Base-by-base conservation (phyloP, 2,329 filamentous ascomycete genomes). In the Arthroderma sp. region DNA sequence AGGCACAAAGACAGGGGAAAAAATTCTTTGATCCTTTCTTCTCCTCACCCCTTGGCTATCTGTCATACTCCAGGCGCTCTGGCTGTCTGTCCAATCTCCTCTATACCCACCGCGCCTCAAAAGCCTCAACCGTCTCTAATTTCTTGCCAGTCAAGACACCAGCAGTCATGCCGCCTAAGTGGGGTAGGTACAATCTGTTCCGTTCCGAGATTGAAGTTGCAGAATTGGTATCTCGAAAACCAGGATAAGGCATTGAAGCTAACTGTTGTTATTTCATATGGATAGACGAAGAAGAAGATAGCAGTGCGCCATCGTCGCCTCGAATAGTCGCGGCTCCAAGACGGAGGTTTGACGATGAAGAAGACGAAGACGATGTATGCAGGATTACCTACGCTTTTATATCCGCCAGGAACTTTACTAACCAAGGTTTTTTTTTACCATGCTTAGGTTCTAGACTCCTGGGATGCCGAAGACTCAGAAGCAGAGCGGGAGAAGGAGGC, bases 381-480 rank as follows among this genome's bases (percentile, higher is more conserved):
- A 49, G 47, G 46, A 43, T 39, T 37, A 42, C 44, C 3, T 22
- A 22, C 15, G 15, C 15, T 22, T 22, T 15, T 33, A 34, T 5
- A n/a, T 31, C 9, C 32, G 3, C 32, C 32, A 9, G 11, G 8
- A 34, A 34, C 32, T 9, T 11, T 11, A 11, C 32, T 34, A 34
- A 34, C 32, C 8, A 11, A 34, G 8, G 11, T 34, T 9, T 11
- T 34, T 9, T 34, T 9, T 29, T 38, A 43, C 31, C 4, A 9
- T 22, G 31, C 38, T 47, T 52, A 94, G 82, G 86, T 96, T 46
- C 77, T 95, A 59, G 91, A 98, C 49, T 89, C 86, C 31, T 98
- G 91, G 91, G 88, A 96, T 59, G 89, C 86, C 47, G 91, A 96
- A 60, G 91, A 98, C 69, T 94, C 87, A 50, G 91, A 98, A 58